Base-by-base conservation (phyloP, 164 flowering plant genomes). In the Platanus orientalis region DNA sequence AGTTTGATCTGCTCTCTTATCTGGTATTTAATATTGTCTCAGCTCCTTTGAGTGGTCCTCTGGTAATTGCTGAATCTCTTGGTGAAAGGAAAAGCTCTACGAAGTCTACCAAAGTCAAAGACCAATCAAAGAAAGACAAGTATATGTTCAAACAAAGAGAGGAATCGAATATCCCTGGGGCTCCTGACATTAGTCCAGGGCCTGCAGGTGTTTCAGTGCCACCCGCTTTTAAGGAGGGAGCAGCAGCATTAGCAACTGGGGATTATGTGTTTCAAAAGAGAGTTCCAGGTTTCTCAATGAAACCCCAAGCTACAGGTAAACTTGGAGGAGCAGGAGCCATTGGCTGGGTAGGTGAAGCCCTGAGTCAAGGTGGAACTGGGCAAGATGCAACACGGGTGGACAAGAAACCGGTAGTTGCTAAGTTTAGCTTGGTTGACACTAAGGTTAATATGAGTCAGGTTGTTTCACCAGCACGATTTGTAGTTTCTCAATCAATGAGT, bases 1-100 rank as follows among this genome's bases (percentile, higher is more conserved):
- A 2, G n/a, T 16, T 16, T 17, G 12, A 45, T 36, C 42, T 45
- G 49, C 49, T 58, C 11, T 20, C 13, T 23, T 1, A 53, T 27
- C 30, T 10, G 14, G 16, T 53, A 16, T 29, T 58, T 39, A 23
- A 64, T 63, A 5, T 51, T 64, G 59, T 68, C 44, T 63, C 73
- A 95, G 99, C 96, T 74, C 97, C 92, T 60, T 80, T 95, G 71
- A 95, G 99, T 79, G 97, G 99, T 52, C 97, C 86, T 61, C 67
- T 85, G 64, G 97, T 92, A 57, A 74, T 90, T 53, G 97, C 99
- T 2, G 99, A 95, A 78, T 65, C 89, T 65, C 73, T 89, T 60
- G 85, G 95, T 57, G 85, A 83, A 57, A 75, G 62, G 62, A 88
- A 83, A 75, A 65, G 65, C 68, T 71, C 83, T 39, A 57, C 57